Evolutionary conservation across 2,329 filamentous ascomycete species (phyloP), one percentile per base, ranked within the genome.

Genomic region (Aspergillus proliferans): DNA sequence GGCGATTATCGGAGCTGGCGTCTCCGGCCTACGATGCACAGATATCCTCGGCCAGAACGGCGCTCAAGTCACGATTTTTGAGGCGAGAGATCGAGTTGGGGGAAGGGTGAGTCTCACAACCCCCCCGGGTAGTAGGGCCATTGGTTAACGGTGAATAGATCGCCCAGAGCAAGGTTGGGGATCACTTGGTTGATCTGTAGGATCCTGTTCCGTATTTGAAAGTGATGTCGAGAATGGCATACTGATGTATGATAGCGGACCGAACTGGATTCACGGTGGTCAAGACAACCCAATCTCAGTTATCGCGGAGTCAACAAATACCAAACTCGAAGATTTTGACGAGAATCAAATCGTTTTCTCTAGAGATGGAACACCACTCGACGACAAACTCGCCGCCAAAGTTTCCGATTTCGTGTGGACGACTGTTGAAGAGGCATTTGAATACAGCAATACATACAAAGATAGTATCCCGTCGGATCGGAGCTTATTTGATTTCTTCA

Each of bases 261-360:
- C 82, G 1, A 84, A 84, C 54, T 84, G 81, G 81, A 83, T 84
- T 45, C 82, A 85, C 61, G 82, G 81, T 14, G 79, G 78, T 1
- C 69, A 78, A 2, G 67, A 77, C 38, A 84, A 84, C 55, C 81
- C 82, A 0, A 82, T 85, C 19, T 67, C 76, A 44, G 67, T 75
- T 12, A 70, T 85, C n/a, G 81, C 80, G 12, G 69, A 73, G 50
- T 62, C 72, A 48, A 81, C 80, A 1, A 64, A 70, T 9, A 82
- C 79, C 0, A 54, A 66, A 8, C 68, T 76, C 2, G 71, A 78
- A 59, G 73, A 72, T 41, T 79, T 76, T 65, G 76, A 79, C 49
- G 77, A 79, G n/a, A 64, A 68, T 6, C 73, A 75, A 51, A 60
- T 70, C 2, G 56, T 80, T 0, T 74, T 79, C 48, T 74, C 79